Percentiles rank a stretch among this genome's conserved stretches.
These are phyloP conservation scores for Teratosphaeria epicoccoides DNA, from an alignment of 2,329 filamentous ascomycete species.

Conservation along the genomic window DNA sequence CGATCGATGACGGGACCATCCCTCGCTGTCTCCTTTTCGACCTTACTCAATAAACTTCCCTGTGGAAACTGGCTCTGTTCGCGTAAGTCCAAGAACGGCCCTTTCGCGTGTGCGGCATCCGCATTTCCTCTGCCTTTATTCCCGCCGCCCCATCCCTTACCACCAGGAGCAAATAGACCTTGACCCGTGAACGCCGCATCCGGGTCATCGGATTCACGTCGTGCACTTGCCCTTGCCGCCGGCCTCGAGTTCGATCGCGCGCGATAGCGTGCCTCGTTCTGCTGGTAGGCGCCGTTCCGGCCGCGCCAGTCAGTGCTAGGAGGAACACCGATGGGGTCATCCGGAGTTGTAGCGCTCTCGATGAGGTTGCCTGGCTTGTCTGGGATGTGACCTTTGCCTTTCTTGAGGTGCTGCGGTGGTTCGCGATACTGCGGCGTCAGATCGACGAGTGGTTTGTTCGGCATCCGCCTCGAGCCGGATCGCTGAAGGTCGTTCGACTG, in stretches of 20 bases:
- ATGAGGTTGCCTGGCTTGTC: constrained; percentile 33
- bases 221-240: constrained; percentile 1
- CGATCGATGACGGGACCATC: constrained; percentile 31
- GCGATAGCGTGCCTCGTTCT: constrained; percentile 3
- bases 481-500: constrained; percentile 32
- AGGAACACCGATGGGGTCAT: constrained; percentile 31
- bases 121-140: constrained; percentile 35
- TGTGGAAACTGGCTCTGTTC: constrained; percentile 34
- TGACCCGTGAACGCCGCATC: constrained; percentile 33
- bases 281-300: constrained; percentile 10
- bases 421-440: constrained; percentile 55
- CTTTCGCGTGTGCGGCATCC: constrained; percentile 34
- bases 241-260: constrained; percentile 7
- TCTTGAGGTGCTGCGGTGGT: constrained; percentile 46
- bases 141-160: constrained; percentile 29
- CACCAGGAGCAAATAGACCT: constrained; percentile 32
- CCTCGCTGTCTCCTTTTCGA: constrained; percentile 24
- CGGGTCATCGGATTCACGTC: constrained; percentile 1
- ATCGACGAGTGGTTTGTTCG: constrained; percentile 54
- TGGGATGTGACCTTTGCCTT: constrained; percentile 34
- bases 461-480: constrained; percentile 32
- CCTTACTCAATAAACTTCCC: constrained; percentile 39
- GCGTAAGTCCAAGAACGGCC: constrained; percentile 36
- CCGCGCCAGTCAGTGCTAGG: constrained; percentile 36
- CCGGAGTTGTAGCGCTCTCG: constrained; percentile 36